These are phyloP conservation scores for Vaccinium myrtillus DNA, from an alignment of 148 eudicot species.

Conservation along the genomic window DNA sequence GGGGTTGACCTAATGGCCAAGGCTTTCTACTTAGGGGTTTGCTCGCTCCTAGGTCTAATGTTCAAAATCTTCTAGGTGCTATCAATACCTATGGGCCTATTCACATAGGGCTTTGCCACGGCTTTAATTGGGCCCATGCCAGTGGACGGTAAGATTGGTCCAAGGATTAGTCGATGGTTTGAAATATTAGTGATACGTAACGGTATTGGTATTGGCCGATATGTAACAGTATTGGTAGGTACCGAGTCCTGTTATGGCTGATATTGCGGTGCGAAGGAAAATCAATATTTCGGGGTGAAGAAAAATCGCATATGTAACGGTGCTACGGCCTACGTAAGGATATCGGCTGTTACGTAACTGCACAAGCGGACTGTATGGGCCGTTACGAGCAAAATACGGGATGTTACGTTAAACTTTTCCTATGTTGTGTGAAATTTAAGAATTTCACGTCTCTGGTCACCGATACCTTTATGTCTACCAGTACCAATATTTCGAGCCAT, in stretches of 20 bases:
- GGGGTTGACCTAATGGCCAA: too few relatives aligned
- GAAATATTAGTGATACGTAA: background rate
- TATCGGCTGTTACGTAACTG: background rate
- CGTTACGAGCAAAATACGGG: background rate
- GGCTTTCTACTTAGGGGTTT: too few relatives aligned
- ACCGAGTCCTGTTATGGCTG: background rate
- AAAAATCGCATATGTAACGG: background rate
- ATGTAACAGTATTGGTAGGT: background rate
- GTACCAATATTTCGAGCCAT: too few relatives aligned
- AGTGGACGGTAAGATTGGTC: too few relatives aligned
- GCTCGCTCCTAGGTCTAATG: too few relatives aligned
- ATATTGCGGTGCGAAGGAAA: background rate
- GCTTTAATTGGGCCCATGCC: too few relatives aligned
- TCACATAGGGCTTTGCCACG: too few relatives aligned
- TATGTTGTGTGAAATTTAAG: background rate
- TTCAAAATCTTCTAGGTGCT: too few relatives aligned
- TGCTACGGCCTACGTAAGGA: too few relatives aligned
- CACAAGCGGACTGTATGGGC: background rate
- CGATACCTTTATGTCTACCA: background rate
- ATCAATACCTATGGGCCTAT: too few relatives aligned
- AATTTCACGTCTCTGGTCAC: background rate
- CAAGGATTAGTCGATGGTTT: background rate
- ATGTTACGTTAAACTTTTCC: background rate
- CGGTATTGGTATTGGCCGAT: background rate
- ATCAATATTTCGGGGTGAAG: background rate